Percentiles rank a stretch among this genome's conserved stretches.
phyloP scores from a whole-genome alignment of 495 filamentous ascomycete species.

The Penicillium odoratum region DNA sequence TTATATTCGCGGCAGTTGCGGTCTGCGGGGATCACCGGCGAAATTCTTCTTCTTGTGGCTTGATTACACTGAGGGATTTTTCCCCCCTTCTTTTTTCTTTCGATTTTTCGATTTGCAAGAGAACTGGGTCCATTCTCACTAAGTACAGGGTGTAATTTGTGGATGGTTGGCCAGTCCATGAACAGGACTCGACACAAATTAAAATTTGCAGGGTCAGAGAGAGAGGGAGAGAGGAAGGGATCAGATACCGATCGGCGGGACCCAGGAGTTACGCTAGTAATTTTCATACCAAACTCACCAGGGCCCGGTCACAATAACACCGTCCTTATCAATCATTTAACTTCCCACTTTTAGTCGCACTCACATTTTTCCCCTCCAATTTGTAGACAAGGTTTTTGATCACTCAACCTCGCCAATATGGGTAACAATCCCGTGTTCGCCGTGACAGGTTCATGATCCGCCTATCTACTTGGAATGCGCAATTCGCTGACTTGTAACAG shows the following conservation, averaged over 20 bases:
- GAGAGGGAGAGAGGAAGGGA: constrained; percentile 1
- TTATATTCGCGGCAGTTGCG: not conserved
- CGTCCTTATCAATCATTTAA: constrained; percentile 22
- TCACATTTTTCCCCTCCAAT: not conserved
- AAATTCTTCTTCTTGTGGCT: not conserved
- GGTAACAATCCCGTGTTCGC: constrained; percentile 24
- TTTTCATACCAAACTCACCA: constrained; percentile 11
- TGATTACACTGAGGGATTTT: not conserved
- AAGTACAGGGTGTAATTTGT: not conserved
- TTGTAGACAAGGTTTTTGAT: not conserved
- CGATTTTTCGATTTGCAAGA: not conserved
- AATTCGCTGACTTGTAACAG: constrained; percentile 22
- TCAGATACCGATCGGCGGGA: constrained; percentile 13
- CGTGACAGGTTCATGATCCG: constrained; percentile 20
- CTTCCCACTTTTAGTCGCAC: not conserved
- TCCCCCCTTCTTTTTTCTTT: no score
- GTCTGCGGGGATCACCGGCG: not conserved
- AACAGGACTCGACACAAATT: not conserved
- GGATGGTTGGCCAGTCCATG: no score
- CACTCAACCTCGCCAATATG: not conserved
- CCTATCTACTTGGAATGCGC: not conserved
- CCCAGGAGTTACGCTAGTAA: constrained; percentile 15
- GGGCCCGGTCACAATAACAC: not conserved
- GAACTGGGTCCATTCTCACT: not conserved
- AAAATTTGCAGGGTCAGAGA: not conserved